Evolutionary conservation across 2,329 filamentous ascomycete species (phyloP).

Genomic region (Seiridium cupressi): DNA sequence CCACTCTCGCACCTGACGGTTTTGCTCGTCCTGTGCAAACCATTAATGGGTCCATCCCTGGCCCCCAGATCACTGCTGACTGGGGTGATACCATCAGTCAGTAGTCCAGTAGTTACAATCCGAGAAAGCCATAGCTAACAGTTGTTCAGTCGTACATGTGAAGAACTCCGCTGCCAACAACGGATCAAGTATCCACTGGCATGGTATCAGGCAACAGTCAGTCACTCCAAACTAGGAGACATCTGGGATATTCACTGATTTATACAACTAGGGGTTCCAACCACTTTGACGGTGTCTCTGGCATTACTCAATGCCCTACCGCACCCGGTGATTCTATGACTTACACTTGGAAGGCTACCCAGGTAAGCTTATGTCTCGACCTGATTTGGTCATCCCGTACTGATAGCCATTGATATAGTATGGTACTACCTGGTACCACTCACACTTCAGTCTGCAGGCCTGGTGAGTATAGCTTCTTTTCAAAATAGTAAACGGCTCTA

Average conservation of each 20-base stretch:
- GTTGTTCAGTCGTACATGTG: slow-evolving; percentile 41
- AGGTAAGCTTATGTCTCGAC: background rate
- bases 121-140: background rate
- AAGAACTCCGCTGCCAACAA: slow-evolving; percentile 51
- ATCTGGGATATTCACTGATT: background rate
- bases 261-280: background rate
- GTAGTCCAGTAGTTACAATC: slow-evolving; percentile 20
- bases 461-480: slow-evolving; percentile 18
- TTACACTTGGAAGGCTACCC: slow-evolving; percentile 55
- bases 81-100: slow-evolving; percentile 42
- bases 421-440: slow-evolving; percentile 60
- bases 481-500: background rate
- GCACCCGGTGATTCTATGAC: slow-evolving; percentile 49
- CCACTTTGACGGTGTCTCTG: slow-evolving; percentile 51
- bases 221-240: background rate
- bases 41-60: slow-evolving; percentile 35
- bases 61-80: slow-evolving; percentile 38
- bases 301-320: slow-evolving; percentile 48
- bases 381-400: no score
- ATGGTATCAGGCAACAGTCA: slow-evolving; percentile 55
- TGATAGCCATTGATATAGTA: slow-evolving; percentile 30
- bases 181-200: slow-evolving; percentile 63
- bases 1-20: slow-evolving; percentile 31
- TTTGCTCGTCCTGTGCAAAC: slow-evolving; percentile 26
- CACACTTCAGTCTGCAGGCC: slow-evolving; percentile 49